Evolutionary conservation across 345 rosid genomes (phyloP), one percentile per base, ranked within the genome.

Genomic region (Passiflora organensis): DNA sequence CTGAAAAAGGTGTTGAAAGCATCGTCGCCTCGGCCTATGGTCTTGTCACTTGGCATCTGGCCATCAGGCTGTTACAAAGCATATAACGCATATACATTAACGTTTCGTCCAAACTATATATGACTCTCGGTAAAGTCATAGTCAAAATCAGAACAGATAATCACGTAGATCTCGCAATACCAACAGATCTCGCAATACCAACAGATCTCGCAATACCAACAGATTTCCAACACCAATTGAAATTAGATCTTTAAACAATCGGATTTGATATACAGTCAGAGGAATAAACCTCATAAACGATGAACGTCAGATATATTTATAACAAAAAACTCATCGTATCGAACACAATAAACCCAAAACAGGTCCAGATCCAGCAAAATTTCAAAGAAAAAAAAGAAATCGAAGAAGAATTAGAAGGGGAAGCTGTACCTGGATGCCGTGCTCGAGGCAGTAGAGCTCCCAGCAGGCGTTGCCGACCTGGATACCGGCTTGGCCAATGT

Each of bases 381-480:
- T 13, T 6, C n/a, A n/a, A n/a, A n/a, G 13, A 47, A 19, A 13
- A 8, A 19, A 47, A 10, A 21, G 21, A 47, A 47, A 0, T 13
- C 0, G 8, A 13, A 21, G 21, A 47, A n/a, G 54, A 51, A 46
- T 48, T 1, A n/a, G 13, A 13, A 36, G n/a, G n/a, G n/a, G 24
- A 34, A 2, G 36, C 43, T 1, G 5, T 18, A 65, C 69, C 69
- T 51, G 69, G 16, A 65, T 51, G 23, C 69, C 69, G 23, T 65
- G 69, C 58, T 65, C 69, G 22, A 65, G 69, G 58, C 69, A 65
- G 61, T 65, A 65, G 43, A 65, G 69, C 36, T 65, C 69, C 69
- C 69, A 65, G 53, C 69, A 65, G 63, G 69, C 69, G 17, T 65
- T 65, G 47, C 69, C 69, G 22, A 65, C 69, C 63, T 65, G 69